phyloP scores from a whole-genome alignment of 495 filamentous ascomycete species.

The Stereocaulon alpinum region DNA sequence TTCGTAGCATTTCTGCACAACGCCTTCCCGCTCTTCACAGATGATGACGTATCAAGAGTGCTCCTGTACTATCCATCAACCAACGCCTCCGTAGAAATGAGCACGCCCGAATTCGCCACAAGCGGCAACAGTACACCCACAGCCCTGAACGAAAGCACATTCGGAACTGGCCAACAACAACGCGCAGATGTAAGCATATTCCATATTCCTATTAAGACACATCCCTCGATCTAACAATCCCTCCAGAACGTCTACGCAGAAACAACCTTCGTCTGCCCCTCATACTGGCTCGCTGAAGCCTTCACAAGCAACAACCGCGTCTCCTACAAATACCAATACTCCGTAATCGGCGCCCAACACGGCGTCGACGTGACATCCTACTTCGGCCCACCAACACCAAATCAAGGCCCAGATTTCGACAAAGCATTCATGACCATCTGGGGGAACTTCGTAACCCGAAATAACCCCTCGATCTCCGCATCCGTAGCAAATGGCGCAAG shows the following conservation, averaged over 20 bases:
- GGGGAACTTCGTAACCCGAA: constrained; percentile 42
- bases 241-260: constrained; percentile 50
- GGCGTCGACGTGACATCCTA: constrained; percentile 43
- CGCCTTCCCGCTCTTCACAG: constrained; percentile 41
- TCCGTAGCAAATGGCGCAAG: constrained; percentile 30
- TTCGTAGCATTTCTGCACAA: constrained; percentile 36
- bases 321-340: constrained; percentile 53
- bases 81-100: constrained; percentile 23
- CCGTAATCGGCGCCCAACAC: constrained; percentile 48
- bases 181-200: constrained; percentile 29
- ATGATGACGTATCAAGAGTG: constrained; percentile 34
- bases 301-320: constrained; percentile 32
- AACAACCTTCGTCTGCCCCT: constrained; percentile 50
- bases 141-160: constrained; percentile 35
- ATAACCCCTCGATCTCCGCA: constrained; percentile 42
- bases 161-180: constrained; percentile 44
- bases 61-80: constrained; percentile 37
- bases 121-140: constrained; percentile 36
- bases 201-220: no score
- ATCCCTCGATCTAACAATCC: constrained; percentile 20
- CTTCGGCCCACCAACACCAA: constrained; percentile 31
- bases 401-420: constrained; percentile 27
- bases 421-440: constrained; percentile 31
- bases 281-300: constrained; percentile 53
- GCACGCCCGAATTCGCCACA: constrained; percentile 32